A percentile compares a stretch with the other conserved stretches of the same genome.
These are phyloP conservation scores for Hypoxylon crocopeplum DNA, from an alignment of 495 filamentous ascomycete genomes.

Conservation along the genomic window DNA sequence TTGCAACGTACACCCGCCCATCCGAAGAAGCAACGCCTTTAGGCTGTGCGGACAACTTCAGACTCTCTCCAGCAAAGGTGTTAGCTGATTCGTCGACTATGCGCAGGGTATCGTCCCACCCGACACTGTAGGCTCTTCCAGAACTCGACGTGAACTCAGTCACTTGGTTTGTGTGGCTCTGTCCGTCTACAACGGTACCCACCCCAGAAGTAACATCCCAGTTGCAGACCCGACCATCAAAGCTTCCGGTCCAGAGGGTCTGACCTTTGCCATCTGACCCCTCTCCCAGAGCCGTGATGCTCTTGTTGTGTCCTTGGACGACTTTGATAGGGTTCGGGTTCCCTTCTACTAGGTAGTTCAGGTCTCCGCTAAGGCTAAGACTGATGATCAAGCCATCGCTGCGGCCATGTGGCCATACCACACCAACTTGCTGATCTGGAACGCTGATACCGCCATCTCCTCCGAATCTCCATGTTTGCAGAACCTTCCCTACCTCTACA, in stretches of 20 bases:
- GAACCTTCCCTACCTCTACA: conserved; percentile 74
- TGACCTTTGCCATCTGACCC: conserved; percentile 53
- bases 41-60: conserved; percentile 59
- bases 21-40: conserved; percentile 54
- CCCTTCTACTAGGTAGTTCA: conserved; percentile 84
- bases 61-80: conserved; percentile 54
- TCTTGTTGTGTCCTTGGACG: conserved; percentile 93
- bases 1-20: conserved; percentile 67
- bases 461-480: conserved; percentile 87
- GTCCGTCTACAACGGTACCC: conserved; percentile 74
- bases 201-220: conserved; percentile 78
- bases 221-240: conserved; percentile 81
- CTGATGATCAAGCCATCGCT: conserved; percentile 88
- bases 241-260: conserved; percentile 87
- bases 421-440: conserved; percentile 89
- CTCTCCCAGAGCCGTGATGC: conserved; percentile 75
- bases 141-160: conserved; percentile 69
- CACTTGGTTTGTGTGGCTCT: conserved; percentile 81
- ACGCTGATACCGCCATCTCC: conserved; percentile 76
- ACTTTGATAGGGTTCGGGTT: conserved; percentile 70
- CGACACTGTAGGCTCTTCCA: conserved; percentile 78
- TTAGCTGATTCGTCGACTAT: conserved; percentile 67
- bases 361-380: conserved; percentile 83
- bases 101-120: conserved; percentile 94
- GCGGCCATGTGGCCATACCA: conserved; percentile 86